phyloP scores from a whole-genome alignment of 164 flowering plant genomes.

The Magnolia kwangsiensis region DNA sequence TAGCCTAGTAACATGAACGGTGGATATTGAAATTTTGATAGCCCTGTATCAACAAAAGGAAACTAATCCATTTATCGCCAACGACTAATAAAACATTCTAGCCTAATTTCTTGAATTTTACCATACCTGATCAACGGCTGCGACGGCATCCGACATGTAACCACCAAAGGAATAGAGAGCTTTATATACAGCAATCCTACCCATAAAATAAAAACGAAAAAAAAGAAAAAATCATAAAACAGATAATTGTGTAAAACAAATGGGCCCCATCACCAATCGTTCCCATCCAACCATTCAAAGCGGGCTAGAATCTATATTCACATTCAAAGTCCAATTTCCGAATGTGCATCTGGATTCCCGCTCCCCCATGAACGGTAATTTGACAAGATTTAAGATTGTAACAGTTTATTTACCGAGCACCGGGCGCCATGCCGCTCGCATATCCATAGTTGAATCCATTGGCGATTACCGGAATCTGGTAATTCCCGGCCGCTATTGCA shows the following conservation, averaged over 20 bases:
- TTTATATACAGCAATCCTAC: slow-evolving; percentile 64
- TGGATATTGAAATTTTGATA: too few species aligned
- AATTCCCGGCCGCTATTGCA: slow-evolving; percentile 55
- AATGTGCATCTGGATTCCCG: too few species aligned
- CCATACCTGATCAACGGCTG: slow-evolving; percentile 59
- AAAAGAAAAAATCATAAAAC: not conserved
- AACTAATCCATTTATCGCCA: not conserved
- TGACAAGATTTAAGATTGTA: not conserved
- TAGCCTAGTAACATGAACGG: too few species aligned
- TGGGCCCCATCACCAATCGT: too few species aligned
- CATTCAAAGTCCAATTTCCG: too few species aligned
- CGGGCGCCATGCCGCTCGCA: slow-evolving; percentile 75
- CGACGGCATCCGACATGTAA: slow-evolving; percentile 61
- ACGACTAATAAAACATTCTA: not conserved
- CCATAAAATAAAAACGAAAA: not conserved
- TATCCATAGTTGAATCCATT: slow-evolving; percentile 51
- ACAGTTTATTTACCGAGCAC: slow-evolving; percentile 40
- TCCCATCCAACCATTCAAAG: too few species aligned
- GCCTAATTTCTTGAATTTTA: not conserved
- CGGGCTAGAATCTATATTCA: too few species aligned
- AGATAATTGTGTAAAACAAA: too few species aligned
- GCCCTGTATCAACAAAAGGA: too few species aligned
- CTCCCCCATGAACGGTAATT: too few species aligned
- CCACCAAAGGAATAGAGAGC: slow-evolving; percentile 58
- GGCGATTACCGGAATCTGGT: slow-evolving; percentile 33